Evolutionary conservation across 208 protist species (phyloP).

Genomic region (Trypanosomatidae sp.): DNA sequence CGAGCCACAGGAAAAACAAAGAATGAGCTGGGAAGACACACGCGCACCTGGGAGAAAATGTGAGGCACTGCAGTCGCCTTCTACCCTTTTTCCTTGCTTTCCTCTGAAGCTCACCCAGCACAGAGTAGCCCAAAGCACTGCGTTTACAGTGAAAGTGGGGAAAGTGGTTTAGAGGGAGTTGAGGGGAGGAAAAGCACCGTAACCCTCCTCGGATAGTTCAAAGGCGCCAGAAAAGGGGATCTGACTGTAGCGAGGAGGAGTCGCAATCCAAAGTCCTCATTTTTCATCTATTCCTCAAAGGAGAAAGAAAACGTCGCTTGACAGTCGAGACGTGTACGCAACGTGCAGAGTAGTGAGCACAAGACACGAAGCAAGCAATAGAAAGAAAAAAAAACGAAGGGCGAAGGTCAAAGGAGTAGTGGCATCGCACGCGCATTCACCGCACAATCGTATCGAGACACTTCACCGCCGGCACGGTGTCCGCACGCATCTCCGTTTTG

Average conservation of each 20-base stretch:
- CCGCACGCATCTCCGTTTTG: neutral
- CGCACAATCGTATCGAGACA: neutral
- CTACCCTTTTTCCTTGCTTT: neutral
- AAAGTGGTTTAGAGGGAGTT: neutral
- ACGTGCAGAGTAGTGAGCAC: neutral
- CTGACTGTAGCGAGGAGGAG: neutral
- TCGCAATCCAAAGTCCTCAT: neutral
- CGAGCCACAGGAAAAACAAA: neutral
- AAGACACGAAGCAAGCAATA: neutral
- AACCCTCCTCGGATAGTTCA: neutral
- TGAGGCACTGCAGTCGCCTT: neutral
- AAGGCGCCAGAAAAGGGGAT: neutral
- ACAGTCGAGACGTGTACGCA: neutral
- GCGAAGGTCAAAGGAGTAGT: neutral
- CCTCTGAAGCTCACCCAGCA: neutral
- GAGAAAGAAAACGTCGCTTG: slow-evolving; percentile 5
- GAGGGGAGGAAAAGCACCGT: neutral
- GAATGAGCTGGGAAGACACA: neutral
- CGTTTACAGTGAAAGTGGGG: neutral
- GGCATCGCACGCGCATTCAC: neutral
- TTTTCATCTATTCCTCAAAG: neutral
- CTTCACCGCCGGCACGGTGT: neutral
- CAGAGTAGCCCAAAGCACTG: neutral
- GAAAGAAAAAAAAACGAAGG: neutral
- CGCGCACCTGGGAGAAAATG: neutral